Conservation (phyloP, 208 protist species). For the Porcisia deanei region DNA sequence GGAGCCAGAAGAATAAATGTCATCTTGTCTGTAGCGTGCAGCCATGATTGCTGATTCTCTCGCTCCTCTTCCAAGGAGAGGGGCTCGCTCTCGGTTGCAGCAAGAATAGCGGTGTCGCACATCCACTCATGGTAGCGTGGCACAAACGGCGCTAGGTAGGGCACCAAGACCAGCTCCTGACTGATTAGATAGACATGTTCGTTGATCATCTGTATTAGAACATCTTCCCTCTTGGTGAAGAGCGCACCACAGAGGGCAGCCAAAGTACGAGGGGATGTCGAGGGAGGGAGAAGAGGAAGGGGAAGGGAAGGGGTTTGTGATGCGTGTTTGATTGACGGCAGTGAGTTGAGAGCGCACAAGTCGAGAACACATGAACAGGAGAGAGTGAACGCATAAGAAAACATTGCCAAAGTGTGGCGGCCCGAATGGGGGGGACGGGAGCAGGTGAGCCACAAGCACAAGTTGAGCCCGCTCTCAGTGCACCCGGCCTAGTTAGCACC, state of each 20-base stretch:
- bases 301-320: too few species aligned
- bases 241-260: neutral
- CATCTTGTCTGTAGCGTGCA: constrained; percentile 77
- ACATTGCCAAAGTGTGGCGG: too few species aligned
- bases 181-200: constrained; percentile 56
- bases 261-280: neutral
- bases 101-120: constrained; percentile 62
- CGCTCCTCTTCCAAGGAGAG: constrained; percentile 85
- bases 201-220: constrained; percentile 70
- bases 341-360: too few species aligned
- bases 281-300: too few species aligned
- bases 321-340: too few species aligned
- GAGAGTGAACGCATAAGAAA: too few species aligned
- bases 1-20: constrained; percentile 90
- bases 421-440: too few species aligned
- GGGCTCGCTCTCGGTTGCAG: constrained; percentile 83
- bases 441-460: too few species aligned
- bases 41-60: constrained; percentile 88
- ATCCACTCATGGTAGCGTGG: constrained; percentile 92
- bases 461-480: too few species aligned
- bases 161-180: constrained; percentile 68
- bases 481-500: too few species aligned
- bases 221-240: neutral
- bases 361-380: too few species aligned
- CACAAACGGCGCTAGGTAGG: constrained; percentile 84